These are phyloP conservation scores for Sugiyamaella valdiviana DNA, from an alignment of 805 yeast genomes.

Conservation along the genomic window DNA sequence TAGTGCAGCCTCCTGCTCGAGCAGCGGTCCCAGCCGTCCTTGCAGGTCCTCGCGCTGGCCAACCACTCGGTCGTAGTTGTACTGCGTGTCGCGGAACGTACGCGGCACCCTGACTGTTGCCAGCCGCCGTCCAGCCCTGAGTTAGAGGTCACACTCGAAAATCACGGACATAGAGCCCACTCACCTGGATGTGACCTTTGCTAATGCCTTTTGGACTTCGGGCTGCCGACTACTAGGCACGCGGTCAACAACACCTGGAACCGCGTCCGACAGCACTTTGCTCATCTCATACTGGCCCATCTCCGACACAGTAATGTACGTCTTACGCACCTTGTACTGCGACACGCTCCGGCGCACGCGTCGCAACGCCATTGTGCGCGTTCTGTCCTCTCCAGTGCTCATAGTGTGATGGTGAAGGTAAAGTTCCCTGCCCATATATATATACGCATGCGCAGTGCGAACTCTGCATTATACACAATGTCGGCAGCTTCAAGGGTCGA, in stretches of 20 bases:
- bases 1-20: conserved; percentile 14
- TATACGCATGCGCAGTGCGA: no score
- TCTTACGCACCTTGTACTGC: background rate
- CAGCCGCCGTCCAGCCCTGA: conserved; percentile 3
- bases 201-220: conserved; percentile 3
- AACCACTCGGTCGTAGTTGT: conserved; percentile 13
- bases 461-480: no score
- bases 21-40: conserved; percentile 12
- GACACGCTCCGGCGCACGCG: background rate
- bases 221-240: conserved; percentile 6
- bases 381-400: background rate
- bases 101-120: conserved; percentile 14
- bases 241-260: conserved; percentile 4
- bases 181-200: conserved; percentile 1
- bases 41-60: conserved; percentile 13
- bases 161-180: background rate
- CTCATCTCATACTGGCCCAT: conserved; percentile 8
- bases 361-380: conserved; percentile 1
- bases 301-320: conserved; percentile 11
- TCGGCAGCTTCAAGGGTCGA: background rate
- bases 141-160: background rate
- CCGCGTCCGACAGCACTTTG: conserved; percentile 4
- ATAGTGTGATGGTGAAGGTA: background rate
- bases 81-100: conserved; percentile 12
- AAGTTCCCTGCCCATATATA: background rate